These are phyloP conservation scores for Arthroderma sp. DNA, from an alignment of 2,329 filamentous ascomycete genomes.

Conservation along the genomic window DNA sequence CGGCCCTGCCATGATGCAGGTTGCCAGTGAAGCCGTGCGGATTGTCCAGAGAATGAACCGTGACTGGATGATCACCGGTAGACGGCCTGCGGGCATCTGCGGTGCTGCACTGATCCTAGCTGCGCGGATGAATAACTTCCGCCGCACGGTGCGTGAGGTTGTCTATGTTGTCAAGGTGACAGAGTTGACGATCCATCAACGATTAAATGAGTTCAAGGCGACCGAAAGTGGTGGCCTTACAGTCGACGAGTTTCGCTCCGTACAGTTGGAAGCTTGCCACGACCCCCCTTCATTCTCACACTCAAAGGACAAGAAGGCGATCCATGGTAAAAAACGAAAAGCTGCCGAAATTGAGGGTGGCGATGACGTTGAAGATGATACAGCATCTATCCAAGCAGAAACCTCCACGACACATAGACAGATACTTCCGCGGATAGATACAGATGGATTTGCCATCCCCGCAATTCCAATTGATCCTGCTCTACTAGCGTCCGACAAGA, in stretches of 20 bases:
- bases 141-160: slow-evolving; percentile 80
- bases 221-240: slow-evolving; percentile 76
- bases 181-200: slow-evolving; percentile 81
- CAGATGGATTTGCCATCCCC: slow-evolving; percentile 58
- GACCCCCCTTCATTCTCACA: slow-evolving; percentile 69
- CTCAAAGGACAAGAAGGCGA: slow-evolving; percentile 46
- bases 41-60: slow-evolving; percentile 87
- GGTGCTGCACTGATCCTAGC: slow-evolving; percentile 90
- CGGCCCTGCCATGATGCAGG: slow-evolving; percentile 63
- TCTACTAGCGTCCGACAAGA: slow-evolving; percentile 18
- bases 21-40: slow-evolving; percentile 76
- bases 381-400: slow-evolving; percentile 17
- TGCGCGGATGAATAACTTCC: slow-evolving; percentile 96
- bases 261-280: slow-evolving; percentile 51
- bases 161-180: slow-evolving; percentile 98
- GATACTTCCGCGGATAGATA: slow-evolving; percentile 40
- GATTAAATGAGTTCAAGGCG: slow-evolving; percentile 79
- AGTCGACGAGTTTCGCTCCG: slow-evolving; percentile 63
- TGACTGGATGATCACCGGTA: slow-evolving; percentile 94
- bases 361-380: slow-evolving; percentile 34
- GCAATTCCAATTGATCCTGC: slow-evolving; percentile 36
- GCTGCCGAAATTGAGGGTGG: slow-evolving; percentile 36
- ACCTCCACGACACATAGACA: slow-evolving; percentile 8
- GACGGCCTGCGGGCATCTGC: slow-evolving; percentile 84
- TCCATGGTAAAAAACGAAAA: slow-evolving; percentile 28